phyloP scores from a whole-genome alignment of 768 basidiomycete genomes.

The Amanita exitialis region DNA sequence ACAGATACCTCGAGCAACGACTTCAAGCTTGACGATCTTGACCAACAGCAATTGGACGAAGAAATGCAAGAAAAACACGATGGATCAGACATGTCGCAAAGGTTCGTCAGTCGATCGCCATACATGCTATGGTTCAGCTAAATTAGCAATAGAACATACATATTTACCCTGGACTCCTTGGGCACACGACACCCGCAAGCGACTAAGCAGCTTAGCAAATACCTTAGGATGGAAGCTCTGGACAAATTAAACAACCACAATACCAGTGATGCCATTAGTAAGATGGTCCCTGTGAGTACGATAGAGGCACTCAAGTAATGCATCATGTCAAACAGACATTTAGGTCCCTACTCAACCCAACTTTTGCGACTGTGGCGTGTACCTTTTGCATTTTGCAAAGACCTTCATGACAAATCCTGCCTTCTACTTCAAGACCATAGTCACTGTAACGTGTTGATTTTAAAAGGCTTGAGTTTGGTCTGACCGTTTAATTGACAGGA shows the following conservation, averaged over 20 bases:
- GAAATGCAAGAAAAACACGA: neutral
- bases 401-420: slow-evolving; percentile 62
- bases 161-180: slow-evolving; percentile 89
- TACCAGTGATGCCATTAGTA: slow-evolving; percentile 31
- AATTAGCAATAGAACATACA: slow-evolving; percentile 45
- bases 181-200: slow-evolving; percentile 63
- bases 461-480: neutral
- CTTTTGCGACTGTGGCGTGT: slow-evolving; percentile 88
- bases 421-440: slow-evolving; percentile 32
- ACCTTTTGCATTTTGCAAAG: slow-evolving; percentile 78
- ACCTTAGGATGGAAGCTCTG: slow-evolving; percentile 68
- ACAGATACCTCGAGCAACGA: neutral
- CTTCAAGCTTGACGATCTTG: neutral
- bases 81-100: neutral
- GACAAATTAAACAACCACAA: slow-evolving; percentile 47
- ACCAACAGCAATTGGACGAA: neutral
- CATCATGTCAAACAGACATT: neutral
- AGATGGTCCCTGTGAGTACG: slow-evolving; percentile 39
- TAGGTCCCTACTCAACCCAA: slow-evolving; percentile 88
- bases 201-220: slow-evolving; percentile 46
- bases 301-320: neutral
- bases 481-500: slow-evolving; percentile 6
- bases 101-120: neutral
- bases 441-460: slow-evolving; percentile 25
- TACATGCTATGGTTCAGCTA: neutral